Evolutionary conservation across 2,329 filamentous ascomycete genomes (phyloP).

Genomic region (Penicillium sp.): DNA sequence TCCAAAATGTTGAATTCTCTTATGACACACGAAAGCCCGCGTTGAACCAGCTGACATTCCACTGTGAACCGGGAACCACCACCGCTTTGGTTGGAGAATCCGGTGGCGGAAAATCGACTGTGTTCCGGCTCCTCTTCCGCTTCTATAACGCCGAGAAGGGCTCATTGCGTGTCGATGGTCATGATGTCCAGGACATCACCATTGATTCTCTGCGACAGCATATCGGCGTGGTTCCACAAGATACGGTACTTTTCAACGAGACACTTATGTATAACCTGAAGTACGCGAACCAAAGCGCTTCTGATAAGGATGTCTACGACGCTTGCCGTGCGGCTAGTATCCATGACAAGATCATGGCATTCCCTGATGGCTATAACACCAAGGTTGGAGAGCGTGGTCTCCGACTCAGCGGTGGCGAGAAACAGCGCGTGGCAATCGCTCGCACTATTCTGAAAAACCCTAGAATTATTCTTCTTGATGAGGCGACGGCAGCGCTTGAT

Average conservation of each 20-base stretch:
- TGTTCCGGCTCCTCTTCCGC: conserved; percentile 93
- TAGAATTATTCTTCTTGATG: conserved; percentile 88
- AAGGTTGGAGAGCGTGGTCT: conserved; percentile 90
- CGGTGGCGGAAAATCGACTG: conserved; percentile 93
- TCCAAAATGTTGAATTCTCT: conserved; percentile 86
- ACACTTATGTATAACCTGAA: conserved; percentile 92
- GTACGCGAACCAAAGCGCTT: conserved; percentile 81
- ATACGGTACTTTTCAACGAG: conserved; percentile 94
- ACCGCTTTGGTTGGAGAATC: conserved; percentile 97
- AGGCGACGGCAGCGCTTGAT: conserved; percentile 89
- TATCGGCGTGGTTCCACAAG: conserved; percentile 96
- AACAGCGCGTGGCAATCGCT: conserved; percentile 91
- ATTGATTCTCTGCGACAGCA: conserved; percentile 90
- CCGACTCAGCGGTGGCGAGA: conserved; percentile 85
- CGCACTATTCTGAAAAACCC: conserved; percentile 91
- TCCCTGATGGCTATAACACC: conserved; percentile 85
- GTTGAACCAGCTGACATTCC: conserved; percentile 80
- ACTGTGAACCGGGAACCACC: conserved; percentile 85
- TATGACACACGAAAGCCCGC: conserved; percentile 89
- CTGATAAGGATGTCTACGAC: conserved; percentile 78
- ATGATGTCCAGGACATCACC: conserved; percentile 81
- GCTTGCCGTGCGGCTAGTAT: conserved; percentile 88
- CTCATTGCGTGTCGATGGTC: conserved; percentile 80
- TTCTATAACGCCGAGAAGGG: conserved; percentile 89
- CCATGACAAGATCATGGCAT: conserved; percentile 86